Evolutionary conservation across 2,329 filamentous ascomycete species (phyloP).

Genomic region (Nigrograna mackinnonii): DNA sequence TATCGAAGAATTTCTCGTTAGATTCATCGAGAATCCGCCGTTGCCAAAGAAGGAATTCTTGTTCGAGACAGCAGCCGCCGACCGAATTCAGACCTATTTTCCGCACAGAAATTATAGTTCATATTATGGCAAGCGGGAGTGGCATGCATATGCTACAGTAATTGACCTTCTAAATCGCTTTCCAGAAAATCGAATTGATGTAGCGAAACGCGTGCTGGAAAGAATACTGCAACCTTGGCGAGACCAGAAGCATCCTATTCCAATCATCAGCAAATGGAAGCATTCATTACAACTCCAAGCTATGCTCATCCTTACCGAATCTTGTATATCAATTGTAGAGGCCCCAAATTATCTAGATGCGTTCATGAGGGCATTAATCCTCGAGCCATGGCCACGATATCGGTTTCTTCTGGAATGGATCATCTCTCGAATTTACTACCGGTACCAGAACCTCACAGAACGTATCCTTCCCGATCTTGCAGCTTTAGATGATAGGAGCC

Average conservation of each 20-base stretch:
- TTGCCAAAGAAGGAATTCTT: slow-evolving; percentile 47
- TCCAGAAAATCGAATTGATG: slow-evolving; percentile 21
- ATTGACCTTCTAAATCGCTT: slow-evolving; percentile 50
- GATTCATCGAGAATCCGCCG: slow-evolving; percentile 46
- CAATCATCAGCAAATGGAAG: slow-evolving; percentile 53
- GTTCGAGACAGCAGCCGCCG: slow-evolving; percentile 47
- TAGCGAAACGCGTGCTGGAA: slow-evolving; percentile 34
- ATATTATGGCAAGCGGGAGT: slow-evolving; percentile 50
- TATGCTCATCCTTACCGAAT: slow-evolving; percentile 48
- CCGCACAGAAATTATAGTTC: slow-evolving; percentile 41
- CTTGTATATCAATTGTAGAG: slow-evolving; percentile 29
- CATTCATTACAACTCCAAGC: slow-evolving; percentile 52
- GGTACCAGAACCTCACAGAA: slow-evolving; percentile 31
- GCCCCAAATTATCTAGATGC: slow-evolving; percentile 37
- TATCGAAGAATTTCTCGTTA: slow-evolving; percentile 44
- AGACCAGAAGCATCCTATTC: slow-evolving; percentile 46
- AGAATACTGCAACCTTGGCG: slow-evolving; percentile 47
- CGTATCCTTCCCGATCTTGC: slow-evolving; percentile 41
- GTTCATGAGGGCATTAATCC: slow-evolving; percentile 44
- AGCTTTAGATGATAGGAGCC: slow-evolving; percentile 48
- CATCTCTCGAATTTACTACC: slow-evolving; percentile 47
- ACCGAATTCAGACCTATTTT: slow-evolving; percentile 30
- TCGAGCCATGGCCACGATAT: slow-evolving; percentile 53
- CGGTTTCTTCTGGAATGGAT: slow-evolving; percentile 54
- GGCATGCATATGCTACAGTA: slow-evolving; percentile 48